Conservation (phyloP, 495 filamentous ascomycete species). For the Amniculicola lignicola region DNA sequence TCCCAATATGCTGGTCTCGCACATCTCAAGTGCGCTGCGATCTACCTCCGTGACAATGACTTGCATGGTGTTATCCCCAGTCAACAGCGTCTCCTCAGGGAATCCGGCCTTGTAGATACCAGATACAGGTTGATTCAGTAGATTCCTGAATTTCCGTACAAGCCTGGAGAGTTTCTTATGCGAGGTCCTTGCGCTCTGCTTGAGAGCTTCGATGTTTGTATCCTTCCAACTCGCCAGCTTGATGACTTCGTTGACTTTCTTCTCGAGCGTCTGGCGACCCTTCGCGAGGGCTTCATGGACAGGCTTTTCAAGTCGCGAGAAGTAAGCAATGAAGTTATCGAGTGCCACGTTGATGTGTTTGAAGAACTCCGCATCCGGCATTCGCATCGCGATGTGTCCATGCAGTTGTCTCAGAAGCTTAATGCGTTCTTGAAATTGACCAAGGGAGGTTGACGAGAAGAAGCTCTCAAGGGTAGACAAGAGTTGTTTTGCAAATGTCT, state of each 20-base stretch:
- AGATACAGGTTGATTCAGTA: slow-evolving; percentile 69
- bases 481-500: slow-evolving; percentile 61
- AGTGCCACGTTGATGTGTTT: slow-evolving; percentile 56
- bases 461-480: slow-evolving; percentile 71
- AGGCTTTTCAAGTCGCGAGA: slow-evolving; percentile 61
- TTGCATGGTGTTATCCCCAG: neutral
- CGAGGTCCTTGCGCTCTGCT: slow-evolving; percentile 82
- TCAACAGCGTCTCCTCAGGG: slow-evolving; percentile 46
- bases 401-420: slow-evolving; percentile 69
- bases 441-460: slow-evolving; percentile 67
- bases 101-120: slow-evolving; percentile 62
- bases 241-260: slow-evolving; percentile 81
- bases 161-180: slow-evolving; percentile 89
- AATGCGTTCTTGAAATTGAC: slow-evolving; percentile 74
- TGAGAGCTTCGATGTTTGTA: slow-evolving; percentile 82
- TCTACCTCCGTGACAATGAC: slow-evolving; percentile 14
- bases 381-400: slow-evolving; percentile 57
- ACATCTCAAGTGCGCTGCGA: slow-evolving; percentile 1
- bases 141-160: slow-evolving; percentile 78
- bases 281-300: slow-evolving; percentile 60
- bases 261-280: slow-evolving; percentile 67
- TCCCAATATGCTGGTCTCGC: slow-evolving; percentile 40
- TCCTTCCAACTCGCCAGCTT: slow-evolving; percentile 94
- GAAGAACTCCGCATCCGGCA: slow-evolving; percentile 54
- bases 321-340: slow-evolving; percentile 72